Percentiles rank a stretch among this genome's conserved stretches.
Evolutionary conservation across 2,329 filamentous ascomycete genomes (phyloP).

Genomic region (Trichoderma semiorbis): DNA sequence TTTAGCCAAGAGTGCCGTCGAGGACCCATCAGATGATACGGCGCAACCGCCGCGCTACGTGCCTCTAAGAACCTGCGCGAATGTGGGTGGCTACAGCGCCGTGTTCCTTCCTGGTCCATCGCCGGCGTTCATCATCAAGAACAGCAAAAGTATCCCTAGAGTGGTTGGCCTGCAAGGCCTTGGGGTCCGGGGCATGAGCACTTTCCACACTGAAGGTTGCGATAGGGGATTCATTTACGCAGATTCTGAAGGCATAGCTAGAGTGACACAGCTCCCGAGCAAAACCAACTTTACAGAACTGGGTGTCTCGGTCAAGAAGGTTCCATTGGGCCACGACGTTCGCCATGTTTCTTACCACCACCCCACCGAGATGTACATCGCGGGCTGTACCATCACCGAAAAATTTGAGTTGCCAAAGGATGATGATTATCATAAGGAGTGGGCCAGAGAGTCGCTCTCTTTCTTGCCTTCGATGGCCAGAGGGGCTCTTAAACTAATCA

Average conservation of each 20-base stretch:
- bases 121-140: conserved; percentile 79
- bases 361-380: conserved; percentile 69
- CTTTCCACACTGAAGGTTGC: conserved; percentile 73
- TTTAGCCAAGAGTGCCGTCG: conserved; percentile 56
- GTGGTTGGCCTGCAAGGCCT: conserved; percentile 69
- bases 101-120: conserved; percentile 80
- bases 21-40: conserved; percentile 49
- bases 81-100: conserved; percentile 73
- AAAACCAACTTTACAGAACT: conserved; percentile 69
- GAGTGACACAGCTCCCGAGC: conserved; percentile 67
- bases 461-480: conserved; percentile 67
- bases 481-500: conserved; percentile 74
- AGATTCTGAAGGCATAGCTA: conserved; percentile 67
- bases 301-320: conserved; percentile 70
- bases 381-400: conserved; percentile 64
- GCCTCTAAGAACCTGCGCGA: conserved; percentile 55
- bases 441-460: conserved; percentile 65
- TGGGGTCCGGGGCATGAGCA: conserved; percentile 66
- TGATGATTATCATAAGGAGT: conserved; percentile 78
- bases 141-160: conserved; percentile 70
- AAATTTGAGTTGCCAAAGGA: conserved; percentile 84
- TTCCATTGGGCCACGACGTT: conserved; percentile 67
- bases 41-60: conserved; percentile 45
- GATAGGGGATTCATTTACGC: conserved; percentile 81
- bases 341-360: conserved; percentile 73